Evolutionary conservation across 2,329 filamentous ascomycete species (phyloP).

Genomic region (Cryphonectria japonica): DNA sequence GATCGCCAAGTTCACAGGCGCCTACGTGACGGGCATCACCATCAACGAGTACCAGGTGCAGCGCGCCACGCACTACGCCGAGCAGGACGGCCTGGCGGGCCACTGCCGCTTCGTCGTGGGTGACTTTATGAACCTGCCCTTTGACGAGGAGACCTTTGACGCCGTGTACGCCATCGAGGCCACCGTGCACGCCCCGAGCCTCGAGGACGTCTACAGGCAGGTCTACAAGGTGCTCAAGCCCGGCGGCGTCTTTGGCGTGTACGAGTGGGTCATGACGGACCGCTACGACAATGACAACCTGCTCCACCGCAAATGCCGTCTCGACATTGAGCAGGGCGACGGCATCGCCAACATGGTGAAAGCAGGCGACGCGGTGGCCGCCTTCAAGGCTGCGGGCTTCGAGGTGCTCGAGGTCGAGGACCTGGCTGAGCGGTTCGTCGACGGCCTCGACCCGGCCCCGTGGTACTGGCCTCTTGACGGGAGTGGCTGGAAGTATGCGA

Average conservation of each 20-base stretch:
- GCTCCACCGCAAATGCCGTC: conserved; percentile 69
- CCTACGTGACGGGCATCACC: conserved; percentile 72
- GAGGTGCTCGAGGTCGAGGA: conserved; percentile 70
- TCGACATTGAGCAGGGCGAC: conserved; percentile 76
- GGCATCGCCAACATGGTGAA: conserved; percentile 80
- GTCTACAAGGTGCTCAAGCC: conserved; percentile 78
- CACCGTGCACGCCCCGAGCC: conserved; percentile 73
- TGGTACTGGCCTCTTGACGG: conserved; percentile 61
- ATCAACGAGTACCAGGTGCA: conserved; percentile 84
- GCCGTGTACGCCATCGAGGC: conserved; percentile 80
- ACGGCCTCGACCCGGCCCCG: conserved; percentile 57
- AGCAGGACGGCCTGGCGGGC: conserved; percentile 66
- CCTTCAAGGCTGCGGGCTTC: conserved; percentile 72
- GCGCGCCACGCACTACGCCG: conserved; percentile 68
- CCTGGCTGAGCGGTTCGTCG: conserved; percentile 61
- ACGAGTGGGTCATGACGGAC: conserved; percentile 83
- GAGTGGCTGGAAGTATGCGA: conserved; percentile 24
- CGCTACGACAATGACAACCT: conserved; percentile 71
- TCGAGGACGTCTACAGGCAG: conserved; percentile 74
- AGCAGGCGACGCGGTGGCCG: conserved; percentile 65
- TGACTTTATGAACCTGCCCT: conserved; percentile 81
- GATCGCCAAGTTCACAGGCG: conserved; percentile 73
- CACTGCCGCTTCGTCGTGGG: conserved; percentile 72
- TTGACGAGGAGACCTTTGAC: conserved; percentile 73
- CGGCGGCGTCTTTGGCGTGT: conserved; percentile 75